A percentile compares a stretch with the other conserved stretches of the same genome.
phyloP scores from a whole-genome alignment of 352 stramenopile genomes.

The Globisporangium iwayamae region DNA sequence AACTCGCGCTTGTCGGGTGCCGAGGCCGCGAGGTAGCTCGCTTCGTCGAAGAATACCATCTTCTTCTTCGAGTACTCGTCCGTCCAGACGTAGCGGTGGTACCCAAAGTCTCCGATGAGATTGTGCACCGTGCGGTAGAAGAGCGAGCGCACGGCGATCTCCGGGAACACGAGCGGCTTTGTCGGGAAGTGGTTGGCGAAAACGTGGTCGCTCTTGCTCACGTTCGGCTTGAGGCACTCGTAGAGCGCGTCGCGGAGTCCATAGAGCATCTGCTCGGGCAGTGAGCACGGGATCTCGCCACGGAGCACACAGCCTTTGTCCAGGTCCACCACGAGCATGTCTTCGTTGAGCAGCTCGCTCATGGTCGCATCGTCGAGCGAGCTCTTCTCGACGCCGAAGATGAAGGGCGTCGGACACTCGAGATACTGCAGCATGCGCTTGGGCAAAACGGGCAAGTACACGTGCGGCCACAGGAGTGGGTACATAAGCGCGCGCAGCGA shows the following conservation, averaged over 20 bases:
- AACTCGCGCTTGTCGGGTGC: slow-evolving; percentile 74
- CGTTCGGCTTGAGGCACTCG: slow-evolving; percentile 65
- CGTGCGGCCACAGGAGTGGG: slow-evolving; percentile 82
- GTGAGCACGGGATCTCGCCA: slow-evolving; percentile 45
- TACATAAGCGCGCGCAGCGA: slow-evolving; percentile 81
- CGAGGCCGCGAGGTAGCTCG: slow-evolving; percentile 78
- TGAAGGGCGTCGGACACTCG: slow-evolving; percentile 83
- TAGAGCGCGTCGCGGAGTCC: slow-evolving; percentile 50
- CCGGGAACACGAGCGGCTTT: slow-evolving; percentile 68
- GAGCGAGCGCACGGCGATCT: slow-evolving; percentile 61
- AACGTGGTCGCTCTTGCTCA: slow-evolving; percentile 69
- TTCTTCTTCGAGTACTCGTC: slow-evolving; percentile 79
- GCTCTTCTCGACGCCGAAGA: slow-evolving; percentile 75
- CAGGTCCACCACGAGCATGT: slow-evolving; percentile 71
- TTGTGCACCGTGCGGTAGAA: slow-evolving; percentile 63
- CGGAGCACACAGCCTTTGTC: slow-evolving; percentile 58
- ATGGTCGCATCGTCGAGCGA: slow-evolving; percentile 53
- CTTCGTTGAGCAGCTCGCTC: slow-evolving; percentile 45
- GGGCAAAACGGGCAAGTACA: slow-evolving; percentile 81
- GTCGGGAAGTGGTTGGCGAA: slow-evolving; percentile 66
- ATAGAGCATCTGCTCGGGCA: slow-evolving; percentile 45
- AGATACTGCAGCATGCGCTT: slow-evolving; percentile 79
- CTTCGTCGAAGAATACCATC: slow-evolving; percentile 84
- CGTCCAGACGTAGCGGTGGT: slow-evolving; percentile 81
- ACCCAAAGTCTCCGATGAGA: slow-evolving; percentile 82